Evolutionary conservation across 805 yeast species (phyloP).

Genomic region (Maudiozyma serrabonitensis): DNA sequence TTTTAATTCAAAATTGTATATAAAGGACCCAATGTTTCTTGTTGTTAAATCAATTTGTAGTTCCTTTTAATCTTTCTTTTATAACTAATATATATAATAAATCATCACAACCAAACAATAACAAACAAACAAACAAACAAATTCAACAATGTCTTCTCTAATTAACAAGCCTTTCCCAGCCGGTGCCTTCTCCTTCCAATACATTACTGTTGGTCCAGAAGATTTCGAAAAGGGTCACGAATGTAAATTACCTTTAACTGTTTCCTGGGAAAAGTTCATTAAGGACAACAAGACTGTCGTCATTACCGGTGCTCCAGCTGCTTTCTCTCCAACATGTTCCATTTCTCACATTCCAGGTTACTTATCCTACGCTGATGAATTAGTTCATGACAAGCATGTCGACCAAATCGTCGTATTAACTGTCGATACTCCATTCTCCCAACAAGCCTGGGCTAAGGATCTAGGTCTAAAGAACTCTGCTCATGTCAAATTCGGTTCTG

Average conservation of each 20-base stretch:
- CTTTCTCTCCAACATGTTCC: constrained; percentile 78
- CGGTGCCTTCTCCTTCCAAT: constrained; percentile 23
- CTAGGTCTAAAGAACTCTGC: constrained; percentile 29
- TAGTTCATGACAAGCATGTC: constrained; percentile 47
- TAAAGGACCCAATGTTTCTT: too few species aligned
- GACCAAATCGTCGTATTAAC: constrained; percentile 55
- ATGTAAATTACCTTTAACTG: constrained; percentile 22
- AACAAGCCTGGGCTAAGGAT: constrained; percentile 53
- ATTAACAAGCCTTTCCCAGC: constrained; percentile 20
- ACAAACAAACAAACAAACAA: not conserved
- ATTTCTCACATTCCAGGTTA: constrained; percentile 64
- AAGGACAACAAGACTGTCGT: constrained; percentile 44
- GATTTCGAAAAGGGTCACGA: constrained; percentile 18
- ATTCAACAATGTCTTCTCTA: constrained; percentile 51
- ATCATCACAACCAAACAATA: not conserved
- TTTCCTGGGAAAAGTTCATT: constrained; percentile 20
- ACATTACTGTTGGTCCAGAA: constrained; percentile 19
- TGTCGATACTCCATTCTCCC: constrained; percentile 64
- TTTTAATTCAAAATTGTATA: too few species aligned
- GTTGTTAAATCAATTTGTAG: too few species aligned
- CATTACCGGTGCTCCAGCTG: constrained; percentile 75
- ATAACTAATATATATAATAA: not conserved
- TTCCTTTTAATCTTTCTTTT: not conserved
- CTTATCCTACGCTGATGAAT: constrained; percentile 39
- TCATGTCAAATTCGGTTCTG: constrained; percentile 51